Evolutionary conservation across 2,329 filamentous ascomycete species (phyloP).

Genomic region (Emergomyces orientalis): DNA sequence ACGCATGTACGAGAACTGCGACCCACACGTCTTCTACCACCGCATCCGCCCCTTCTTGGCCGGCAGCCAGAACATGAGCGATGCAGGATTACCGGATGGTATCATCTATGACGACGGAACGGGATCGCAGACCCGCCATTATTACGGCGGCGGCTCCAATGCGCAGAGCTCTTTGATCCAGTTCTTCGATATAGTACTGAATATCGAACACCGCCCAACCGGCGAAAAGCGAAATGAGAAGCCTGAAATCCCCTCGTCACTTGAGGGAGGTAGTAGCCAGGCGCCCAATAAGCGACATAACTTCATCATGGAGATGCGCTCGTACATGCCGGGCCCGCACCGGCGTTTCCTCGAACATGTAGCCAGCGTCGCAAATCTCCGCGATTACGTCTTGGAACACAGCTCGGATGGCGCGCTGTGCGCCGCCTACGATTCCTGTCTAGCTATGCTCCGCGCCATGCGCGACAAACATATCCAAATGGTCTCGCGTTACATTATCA

Average conservation of each 20-base stretch:
- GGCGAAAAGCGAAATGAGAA: slow-evolving; percentile 48
- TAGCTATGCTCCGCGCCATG: slow-evolving; percentile 67
- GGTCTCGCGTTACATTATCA: slow-evolving; percentile 88
- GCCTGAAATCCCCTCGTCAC: slow-evolving; percentile 3
- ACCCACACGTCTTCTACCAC: slow-evolving; percentile 90
- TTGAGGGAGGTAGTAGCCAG: slow-evolving; percentile 30
- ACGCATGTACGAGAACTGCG: slow-evolving; percentile 91
- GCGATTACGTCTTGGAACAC: slow-evolving; percentile 63
- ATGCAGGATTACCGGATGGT: slow-evolving; percentile 79
- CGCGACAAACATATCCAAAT: slow-evolving; percentile 95
- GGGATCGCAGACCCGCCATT: slow-evolving; percentile 59
- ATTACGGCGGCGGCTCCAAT: slow-evolving; percentile 91
- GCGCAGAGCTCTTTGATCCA: slow-evolving; percentile 95
- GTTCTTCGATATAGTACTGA: slow-evolving; percentile 89
- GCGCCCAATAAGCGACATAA: slow-evolving; percentile 57
- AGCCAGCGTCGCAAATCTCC: slow-evolving; percentile 71
- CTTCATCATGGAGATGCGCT: slow-evolving; percentile 94
- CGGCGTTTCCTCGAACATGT: slow-evolving; percentile 81
- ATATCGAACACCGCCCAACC: slow-evolving; percentile 82
- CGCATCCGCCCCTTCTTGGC: slow-evolving; percentile 93
- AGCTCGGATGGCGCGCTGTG: slow-evolving; percentile 55
- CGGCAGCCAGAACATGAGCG: slow-evolving; percentile 94
- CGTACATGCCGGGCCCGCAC: slow-evolving; percentile 92
- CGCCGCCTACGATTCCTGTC: slow-evolving; percentile 81
- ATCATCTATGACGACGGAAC: slow-evolving; percentile 78